Evolutionary conservation across 495 filamentous ascomycete species (phyloP).

Genomic region (Aspergillus affinis): DNA sequence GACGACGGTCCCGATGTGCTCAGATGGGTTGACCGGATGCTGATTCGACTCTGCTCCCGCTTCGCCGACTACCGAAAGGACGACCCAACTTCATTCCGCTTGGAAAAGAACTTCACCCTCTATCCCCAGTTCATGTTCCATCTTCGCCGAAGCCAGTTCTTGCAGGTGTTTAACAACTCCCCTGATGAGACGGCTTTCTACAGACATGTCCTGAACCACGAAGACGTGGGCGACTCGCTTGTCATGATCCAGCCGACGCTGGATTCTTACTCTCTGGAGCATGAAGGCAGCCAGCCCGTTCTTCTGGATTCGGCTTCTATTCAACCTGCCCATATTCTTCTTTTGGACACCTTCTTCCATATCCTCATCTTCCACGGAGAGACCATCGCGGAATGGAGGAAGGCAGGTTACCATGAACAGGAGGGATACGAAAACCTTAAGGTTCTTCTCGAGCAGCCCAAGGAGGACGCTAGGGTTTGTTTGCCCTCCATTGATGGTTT

Average conservation of each 20-base stretch:
- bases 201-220: slow-evolving; percentile 92
- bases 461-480: slow-evolving; percentile 92
- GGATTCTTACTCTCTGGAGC: slow-evolving; percentile 95
- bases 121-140: slow-evolving; percentile 99
- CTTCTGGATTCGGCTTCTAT: slow-evolving; percentile 95
- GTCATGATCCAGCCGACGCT: slow-evolving; percentile 99
- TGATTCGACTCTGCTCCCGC: slow-evolving; percentile 92
- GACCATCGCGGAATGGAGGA: slow-evolving; percentile 97
- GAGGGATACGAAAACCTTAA: slow-evolving; percentile 98
- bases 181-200: slow-evolving; percentile 99
- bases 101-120: slow-evolving; percentile 99
- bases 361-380: slow-evolving; percentile 99
- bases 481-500: background rate
- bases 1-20: slow-evolving; percentile 99
- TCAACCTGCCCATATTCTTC: slow-evolving; percentile 88
- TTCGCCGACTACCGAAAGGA: slow-evolving; percentile 99
- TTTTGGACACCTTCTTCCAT: slow-evolving; percentile 99
- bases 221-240: slow-evolving; percentile 94
- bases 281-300: slow-evolving; percentile 86
- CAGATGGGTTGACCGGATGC: slow-evolving; percentile 98
- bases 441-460: slow-evolving; percentile 84
- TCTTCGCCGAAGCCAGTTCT: slow-evolving; percentile 91
- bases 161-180: slow-evolving; percentile 99
- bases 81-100: slow-evolving; percentile 93
- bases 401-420: slow-evolving; percentile 96